phyloP scores from a whole-genome alignment of 83 land plant species.

The Larix sibirica region DNA sequence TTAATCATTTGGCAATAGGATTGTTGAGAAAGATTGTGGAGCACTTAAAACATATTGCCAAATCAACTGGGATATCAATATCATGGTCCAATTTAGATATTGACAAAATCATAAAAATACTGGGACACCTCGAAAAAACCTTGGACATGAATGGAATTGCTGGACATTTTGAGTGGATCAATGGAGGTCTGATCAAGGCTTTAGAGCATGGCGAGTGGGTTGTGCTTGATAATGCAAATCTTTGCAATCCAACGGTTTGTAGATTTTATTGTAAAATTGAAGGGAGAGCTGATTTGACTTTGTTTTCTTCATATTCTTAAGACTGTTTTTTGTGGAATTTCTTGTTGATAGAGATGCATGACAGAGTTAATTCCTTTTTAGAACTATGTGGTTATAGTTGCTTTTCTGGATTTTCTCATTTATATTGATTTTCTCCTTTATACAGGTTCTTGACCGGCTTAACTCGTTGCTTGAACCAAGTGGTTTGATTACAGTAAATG shows the following conservation, averaged over 20 bases:
- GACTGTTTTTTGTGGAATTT: not conserved
- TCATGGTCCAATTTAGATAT: constrained; percentile 54
- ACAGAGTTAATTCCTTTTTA: not conserved
- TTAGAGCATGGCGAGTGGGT: constrained; percentile 97
- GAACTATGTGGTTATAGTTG: not conserved
- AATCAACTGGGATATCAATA: constrained; percentile 21
- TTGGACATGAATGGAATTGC: constrained; percentile 16
- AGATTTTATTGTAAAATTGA: not conserved
- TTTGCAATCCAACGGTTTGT: constrained; percentile 96
- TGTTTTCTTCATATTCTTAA: constrained; percentile 2
- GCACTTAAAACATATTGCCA: constrained; percentile 28
- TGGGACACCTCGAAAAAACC: constrained; percentile 32
- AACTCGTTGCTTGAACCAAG: constrained; percentile 86
- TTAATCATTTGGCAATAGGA: constrained; percentile 13
- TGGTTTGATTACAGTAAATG: constrained; percentile 87
- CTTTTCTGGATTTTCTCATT: not conserved
- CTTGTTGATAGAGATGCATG: not conserved
- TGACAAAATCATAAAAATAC: constrained; percentile 18
- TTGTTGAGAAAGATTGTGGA: constrained; percentile 48
- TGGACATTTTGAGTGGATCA: constrained; percentile 93
- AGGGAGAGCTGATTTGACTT: not conserved
- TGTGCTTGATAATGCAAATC: constrained; percentile 93
- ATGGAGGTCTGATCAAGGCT: constrained; percentile 81
- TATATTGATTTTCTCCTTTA: not conserved
- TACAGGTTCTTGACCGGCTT: constrained; percentile 95